These are phyloP conservation scores for Termitomyces sp. DNA, from an alignment of 768 basidiomycete genomes.

Conservation along the genomic window DNA sequence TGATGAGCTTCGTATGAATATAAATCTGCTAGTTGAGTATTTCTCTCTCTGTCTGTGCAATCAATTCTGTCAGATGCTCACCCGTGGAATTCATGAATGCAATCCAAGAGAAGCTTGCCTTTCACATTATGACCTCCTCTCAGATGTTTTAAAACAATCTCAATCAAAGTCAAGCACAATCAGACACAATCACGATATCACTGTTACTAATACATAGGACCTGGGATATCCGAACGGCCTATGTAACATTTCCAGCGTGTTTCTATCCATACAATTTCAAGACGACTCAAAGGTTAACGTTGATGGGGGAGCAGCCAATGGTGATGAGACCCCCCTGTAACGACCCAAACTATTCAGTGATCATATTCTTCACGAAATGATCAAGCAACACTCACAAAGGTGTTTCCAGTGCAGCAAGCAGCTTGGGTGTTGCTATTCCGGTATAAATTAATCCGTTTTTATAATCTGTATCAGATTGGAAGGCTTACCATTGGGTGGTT, in stretches of 20 bases:
- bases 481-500: background rate
- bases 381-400: slow-evolving; percentile 10
- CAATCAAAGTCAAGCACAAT: background rate
- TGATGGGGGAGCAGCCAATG: slow-evolving; percentile 13
- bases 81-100: background rate
- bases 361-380: background rate
- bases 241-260: background rate
- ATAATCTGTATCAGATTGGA: too few species aligned
- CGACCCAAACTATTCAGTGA: background rate
- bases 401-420: slow-evolving; percentile 16
- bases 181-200: background rate
- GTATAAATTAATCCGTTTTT: background rate
- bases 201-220: background rate
- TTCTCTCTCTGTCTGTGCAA: background rate
- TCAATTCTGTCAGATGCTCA: background rate
- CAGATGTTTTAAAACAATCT: too few species aligned
- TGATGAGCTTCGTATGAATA: too few species aligned
- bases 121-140: background rate
- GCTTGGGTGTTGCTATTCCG: slow-evolving; percentile 9
- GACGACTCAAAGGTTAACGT: background rate
- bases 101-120: background rate
- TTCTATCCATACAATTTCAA: background rate
- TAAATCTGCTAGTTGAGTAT: background rate
- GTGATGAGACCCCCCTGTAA: slow-evolving; percentile 12
- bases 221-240: background rate